These are phyloP conservation scores for Trichoderma harzianum DNA, from an alignment of 2,329 filamentous ascomycete genomes.

Conservation along the genomic window DNA sequence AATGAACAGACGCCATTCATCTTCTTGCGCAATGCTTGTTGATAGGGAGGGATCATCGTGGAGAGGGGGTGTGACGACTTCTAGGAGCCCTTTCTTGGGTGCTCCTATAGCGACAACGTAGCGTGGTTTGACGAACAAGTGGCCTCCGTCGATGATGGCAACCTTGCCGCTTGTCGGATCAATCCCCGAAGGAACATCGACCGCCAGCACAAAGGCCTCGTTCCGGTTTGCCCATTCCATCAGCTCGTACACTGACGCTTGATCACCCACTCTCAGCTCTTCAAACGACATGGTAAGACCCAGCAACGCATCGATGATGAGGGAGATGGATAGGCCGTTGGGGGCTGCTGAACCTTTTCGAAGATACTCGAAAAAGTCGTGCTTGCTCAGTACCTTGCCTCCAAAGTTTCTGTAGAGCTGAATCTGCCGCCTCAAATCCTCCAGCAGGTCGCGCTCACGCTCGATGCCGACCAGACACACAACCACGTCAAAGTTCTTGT, in stretches of 20 bases:
- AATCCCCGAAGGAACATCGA: conserved; percentile 89
- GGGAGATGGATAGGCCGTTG: conserved; percentile 58
- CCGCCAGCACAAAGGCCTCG: conserved; percentile 74
- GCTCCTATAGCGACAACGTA: conserved; percentile 83
- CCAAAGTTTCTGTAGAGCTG: conserved; percentile 81
- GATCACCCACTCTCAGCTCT: conserved; percentile 77
- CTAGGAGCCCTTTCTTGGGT: conserved; percentile 79
- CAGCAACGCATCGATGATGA: conserved; percentile 86
- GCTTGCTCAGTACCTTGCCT: conserved; percentile 64
- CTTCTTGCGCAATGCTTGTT: conserved; percentile 40
- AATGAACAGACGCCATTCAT: conserved; percentile 75
- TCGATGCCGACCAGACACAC: conserved; percentile 84
- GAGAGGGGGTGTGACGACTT: conserved; percentile 60
- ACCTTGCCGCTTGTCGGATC: conserved; percentile 72
- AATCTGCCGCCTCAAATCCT: conserved; percentile 76
- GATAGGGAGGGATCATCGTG: conserved; percentile 35
- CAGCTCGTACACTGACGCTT: conserved; percentile 80
- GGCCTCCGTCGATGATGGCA: conserved; percentile 67
- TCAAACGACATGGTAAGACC: conserved; percentile 87
- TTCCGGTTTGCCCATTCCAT: conserved; percentile 93
- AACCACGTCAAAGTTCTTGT: conserved; percentile 75
- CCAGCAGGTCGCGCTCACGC: conserved; percentile 74
- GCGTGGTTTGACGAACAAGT: conserved; percentile 75
- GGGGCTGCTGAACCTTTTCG: conserved; percentile 42
- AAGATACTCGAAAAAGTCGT: conserved; percentile 59